These are phyloP conservation scores for Handroanthus guayacan DNA, from an alignment of 257 asterid genomes.

Conservation along the genomic window DNA sequence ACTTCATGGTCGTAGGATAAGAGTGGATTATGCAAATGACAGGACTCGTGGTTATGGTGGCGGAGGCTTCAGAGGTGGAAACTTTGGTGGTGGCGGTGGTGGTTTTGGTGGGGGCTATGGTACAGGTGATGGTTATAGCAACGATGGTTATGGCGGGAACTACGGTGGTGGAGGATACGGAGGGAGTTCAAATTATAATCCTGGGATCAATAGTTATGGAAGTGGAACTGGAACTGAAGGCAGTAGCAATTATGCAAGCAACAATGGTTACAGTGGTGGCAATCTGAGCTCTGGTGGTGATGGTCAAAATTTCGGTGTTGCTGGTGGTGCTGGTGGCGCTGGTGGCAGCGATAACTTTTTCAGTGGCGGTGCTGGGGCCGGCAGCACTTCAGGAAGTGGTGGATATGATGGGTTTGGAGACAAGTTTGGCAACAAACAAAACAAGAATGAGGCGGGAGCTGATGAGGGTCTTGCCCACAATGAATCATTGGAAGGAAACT, in stretches of 20 bases:
- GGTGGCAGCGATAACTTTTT: background rate
- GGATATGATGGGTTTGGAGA: constrained; percentile 4
- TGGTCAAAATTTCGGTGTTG: constrained; percentile 40
- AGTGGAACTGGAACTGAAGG: constrained; percentile 3
- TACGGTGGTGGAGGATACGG: constrained; percentile 6
- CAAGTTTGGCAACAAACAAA: background rate
- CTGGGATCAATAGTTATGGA: constrained; percentile 4
- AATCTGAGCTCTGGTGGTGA: background rate
- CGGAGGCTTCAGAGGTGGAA: constrained; percentile 39
- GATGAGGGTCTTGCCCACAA: constrained; percentile 31
- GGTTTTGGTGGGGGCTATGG: constrained; percentile 20
- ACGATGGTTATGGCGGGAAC: constrained; percentile 20
- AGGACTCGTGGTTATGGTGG: constrained; percentile 52
- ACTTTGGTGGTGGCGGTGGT: constrained; percentile 23
- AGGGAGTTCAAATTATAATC: background rate
- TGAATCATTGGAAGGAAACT: constrained; percentile 27
- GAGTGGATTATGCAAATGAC: constrained; percentile 66
- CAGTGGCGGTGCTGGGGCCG: background rate
- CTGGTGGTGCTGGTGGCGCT: constrained; percentile 18
- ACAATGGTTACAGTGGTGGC: background rate
- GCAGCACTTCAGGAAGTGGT: background rate
- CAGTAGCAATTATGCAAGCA: constrained; percentile 10
- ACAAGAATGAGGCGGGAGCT: background rate
- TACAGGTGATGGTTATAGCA: constrained; percentile 3
- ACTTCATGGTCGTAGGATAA: constrained; percentile 66